Percentiles rank a stretch among this genome's conserved stretches.
Evolutionary conservation across 345 rosid genomes (phyloP).

Genomic region (Arabis alpina): DNA sequence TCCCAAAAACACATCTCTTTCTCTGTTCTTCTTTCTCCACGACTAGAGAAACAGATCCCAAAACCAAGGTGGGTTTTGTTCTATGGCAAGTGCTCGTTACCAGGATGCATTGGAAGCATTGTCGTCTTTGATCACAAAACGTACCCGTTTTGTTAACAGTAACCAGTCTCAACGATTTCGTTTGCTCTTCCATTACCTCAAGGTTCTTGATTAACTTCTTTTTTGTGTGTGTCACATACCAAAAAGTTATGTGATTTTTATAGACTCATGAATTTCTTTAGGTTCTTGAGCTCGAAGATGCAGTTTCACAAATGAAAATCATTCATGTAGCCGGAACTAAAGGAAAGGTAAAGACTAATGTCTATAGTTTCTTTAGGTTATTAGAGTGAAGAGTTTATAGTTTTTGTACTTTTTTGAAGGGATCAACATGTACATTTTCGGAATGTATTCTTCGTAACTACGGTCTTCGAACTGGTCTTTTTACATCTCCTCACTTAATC

Average conservation of each 20-base stretch:
- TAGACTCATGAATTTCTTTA: slow-evolving; percentile 35
- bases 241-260: slow-evolving; percentile 7
- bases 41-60: slow-evolving; percentile 8
- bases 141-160: slow-evolving; percentile 67
- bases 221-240: not conserved
- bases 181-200: slow-evolving; percentile 73
- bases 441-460: slow-evolving; percentile 84
- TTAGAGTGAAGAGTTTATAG: not conserved
- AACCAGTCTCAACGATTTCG: slow-evolving; percentile 68
- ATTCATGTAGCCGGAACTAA: slow-evolving; percentile 98
- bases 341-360: slow-evolving; percentile 66
- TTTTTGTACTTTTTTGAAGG: slow-evolving; percentile 49
- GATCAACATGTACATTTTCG: slow-evolving; percentile 86
- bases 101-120: slow-evolving; percentile 74
- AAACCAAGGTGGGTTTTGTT: not conserved
- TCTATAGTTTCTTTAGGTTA: not conserved
- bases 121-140: slow-evolving; percentile 84
- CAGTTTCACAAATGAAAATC: slow-evolving; percentile 71
- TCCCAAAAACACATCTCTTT: slow-evolving; percentile 16
- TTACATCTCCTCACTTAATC: slow-evolving; percentile 94
- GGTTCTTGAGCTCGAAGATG: slow-evolving; percentile 82
- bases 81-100: slow-evolving; percentile 47
- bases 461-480: slow-evolving; percentile 89
- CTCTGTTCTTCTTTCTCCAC: not conserved
- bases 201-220: slow-evolving; percentile 45